These are phyloP conservation scores for Psilocybe cubensis DNA, from an alignment of 768 basidiomycete genomes.

Conservation along the genomic window DNA sequence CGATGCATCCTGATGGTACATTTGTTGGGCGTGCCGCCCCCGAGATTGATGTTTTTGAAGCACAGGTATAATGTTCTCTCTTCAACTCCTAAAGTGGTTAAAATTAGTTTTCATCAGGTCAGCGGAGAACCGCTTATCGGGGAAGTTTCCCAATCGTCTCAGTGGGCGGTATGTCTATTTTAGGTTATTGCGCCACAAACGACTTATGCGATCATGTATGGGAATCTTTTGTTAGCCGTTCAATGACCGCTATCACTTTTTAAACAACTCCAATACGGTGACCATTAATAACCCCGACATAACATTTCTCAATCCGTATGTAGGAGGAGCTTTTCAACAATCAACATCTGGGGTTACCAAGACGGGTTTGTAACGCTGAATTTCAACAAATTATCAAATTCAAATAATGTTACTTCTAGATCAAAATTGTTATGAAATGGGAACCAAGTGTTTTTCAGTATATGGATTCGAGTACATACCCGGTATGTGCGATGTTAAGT, in stretches of 20 bases:
- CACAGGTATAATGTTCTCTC: conserved; percentile 50
- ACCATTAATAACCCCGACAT: conserved; percentile 55
- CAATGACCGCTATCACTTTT: conserved; percentile 72
- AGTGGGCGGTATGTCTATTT: conserved; percentile 66
- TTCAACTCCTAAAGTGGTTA: background rate
- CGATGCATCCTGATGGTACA: conserved; percentile 72
- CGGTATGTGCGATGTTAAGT: conserved; percentile 39
- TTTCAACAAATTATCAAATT: background rate
- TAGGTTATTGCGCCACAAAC: conserved; percentile 2
- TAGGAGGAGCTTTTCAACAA: conserved; percentile 82
- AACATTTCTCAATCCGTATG: conserved; percentile 65
- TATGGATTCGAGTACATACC: conserved; percentile 87
- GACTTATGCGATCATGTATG: background rate
- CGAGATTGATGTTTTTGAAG: conserved; percentile 92
- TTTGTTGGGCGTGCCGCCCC: conserved; percentile 84
- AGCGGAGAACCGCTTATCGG: conserved; percentile 39
- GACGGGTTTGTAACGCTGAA: conserved; percentile 48
- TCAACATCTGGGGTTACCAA: conserved; percentile 72
- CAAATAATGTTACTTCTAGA: conserved; percentile 39
- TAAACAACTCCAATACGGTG: conserved; percentile 62
- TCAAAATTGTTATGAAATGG: conserved; percentile 69
- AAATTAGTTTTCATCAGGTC: conserved; percentile 21
- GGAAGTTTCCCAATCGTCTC: conserved; percentile 83
- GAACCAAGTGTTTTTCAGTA: conserved; percentile 55
- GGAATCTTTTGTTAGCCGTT: conserved; percentile 58